Evolutionary conservation across 1,284 basidiomycete species (phyloP).

Genomic region (Trametes pubescens): DNA sequence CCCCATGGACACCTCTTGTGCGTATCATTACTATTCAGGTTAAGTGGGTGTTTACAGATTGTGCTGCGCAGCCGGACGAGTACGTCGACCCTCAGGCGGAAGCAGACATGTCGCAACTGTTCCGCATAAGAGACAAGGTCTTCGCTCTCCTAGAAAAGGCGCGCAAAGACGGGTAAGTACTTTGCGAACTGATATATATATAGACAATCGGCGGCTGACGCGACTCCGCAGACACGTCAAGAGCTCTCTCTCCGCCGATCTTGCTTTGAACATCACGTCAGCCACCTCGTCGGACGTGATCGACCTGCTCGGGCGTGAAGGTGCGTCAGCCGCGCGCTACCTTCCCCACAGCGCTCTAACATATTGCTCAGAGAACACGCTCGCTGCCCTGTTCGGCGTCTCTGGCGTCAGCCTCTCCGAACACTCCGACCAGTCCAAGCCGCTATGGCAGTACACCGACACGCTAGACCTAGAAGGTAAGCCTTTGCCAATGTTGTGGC

Average conservation of each 20-base stretch:
- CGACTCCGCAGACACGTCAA: conserved; percentile 61
- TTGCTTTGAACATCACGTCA: conserved; percentile 43
- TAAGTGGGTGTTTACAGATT: not conserved
- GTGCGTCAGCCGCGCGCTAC: conserved; percentile 41
- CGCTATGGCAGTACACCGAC: conserved; percentile 59
- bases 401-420: conserved; percentile 66
- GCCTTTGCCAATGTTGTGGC: not conserved
- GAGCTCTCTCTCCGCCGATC: conserved; percentile 77
- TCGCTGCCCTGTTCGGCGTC: conserved; percentile 82
- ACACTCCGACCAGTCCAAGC: conserved; percentile 47
- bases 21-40: conserved; percentile 31
- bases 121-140: conserved; percentile 63
- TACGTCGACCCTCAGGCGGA: conserved; percentile 65
- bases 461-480: conserved; percentile 55
- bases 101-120: conserved; percentile 65
- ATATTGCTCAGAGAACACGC: conserved; percentile 55
- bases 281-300: conserved; percentile 52
- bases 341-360: not conserved
- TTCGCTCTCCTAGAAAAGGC: conserved; percentile 74
- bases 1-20: conserved; percentile 64
- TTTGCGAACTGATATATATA: conserved; percentile 2
- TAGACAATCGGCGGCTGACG: conserved; percentile 4
- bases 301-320: conserved; percentile 63
- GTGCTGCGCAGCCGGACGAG: conserved; percentile 38
- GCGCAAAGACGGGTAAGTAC: conserved; percentile 68